Percentiles rank a stretch among this genome's conserved stretches.
Conservation (phyloP, 805 yeast species). For the Cyberlindnera euphorbiae region DNA sequence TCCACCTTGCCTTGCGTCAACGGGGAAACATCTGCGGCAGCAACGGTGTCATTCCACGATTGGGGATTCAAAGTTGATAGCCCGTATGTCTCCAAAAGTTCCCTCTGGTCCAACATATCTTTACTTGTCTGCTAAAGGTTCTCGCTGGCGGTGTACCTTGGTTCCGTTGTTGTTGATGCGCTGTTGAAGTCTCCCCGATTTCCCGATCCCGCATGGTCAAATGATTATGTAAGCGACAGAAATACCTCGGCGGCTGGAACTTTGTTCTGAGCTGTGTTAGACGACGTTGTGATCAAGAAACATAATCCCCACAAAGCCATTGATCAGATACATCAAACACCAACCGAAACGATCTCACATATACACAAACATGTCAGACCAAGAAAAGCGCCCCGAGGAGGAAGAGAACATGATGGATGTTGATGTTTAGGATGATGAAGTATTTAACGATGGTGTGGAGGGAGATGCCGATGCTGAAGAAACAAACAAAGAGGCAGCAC, state of each 20-base stretch:
- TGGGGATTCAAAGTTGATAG: conserved; percentile 39
- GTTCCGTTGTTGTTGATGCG: no score
- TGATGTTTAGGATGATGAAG: conserved; percentile 25
- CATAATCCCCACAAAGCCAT: no score
- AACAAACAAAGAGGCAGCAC: conserved; percentile 11
- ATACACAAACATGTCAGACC: conserved; percentile 6
- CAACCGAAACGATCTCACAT: no score
- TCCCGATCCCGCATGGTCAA: no score
- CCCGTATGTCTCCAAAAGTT: conserved; percentile 37
- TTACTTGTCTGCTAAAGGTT: no score
- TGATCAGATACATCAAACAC: no score
- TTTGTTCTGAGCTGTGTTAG: no score
- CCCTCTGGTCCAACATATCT: conserved; percentile 21
- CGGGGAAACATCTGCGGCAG: conserved; percentile 21
- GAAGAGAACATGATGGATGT: conserved; percentile 18
- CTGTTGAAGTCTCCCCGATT: no score
- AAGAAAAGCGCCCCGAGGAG: conserved; percentile 3
- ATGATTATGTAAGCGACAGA: no score
- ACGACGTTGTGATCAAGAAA: no score
- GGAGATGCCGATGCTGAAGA: conserved; percentile 3
- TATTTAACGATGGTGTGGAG: conserved; percentile 23
- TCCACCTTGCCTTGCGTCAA: conserved; percentile 28
- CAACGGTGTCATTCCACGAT: conserved; percentile 29
- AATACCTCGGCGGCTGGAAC: no score
- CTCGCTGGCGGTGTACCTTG: no score